A percentile compares a stretch with the other conserved stretches of the same genome.
These are phyloP conservation scores for Grigorovia transvaalensis DNA, from an alignment of 805 yeast species.

Conservation along the genomic window DNA sequence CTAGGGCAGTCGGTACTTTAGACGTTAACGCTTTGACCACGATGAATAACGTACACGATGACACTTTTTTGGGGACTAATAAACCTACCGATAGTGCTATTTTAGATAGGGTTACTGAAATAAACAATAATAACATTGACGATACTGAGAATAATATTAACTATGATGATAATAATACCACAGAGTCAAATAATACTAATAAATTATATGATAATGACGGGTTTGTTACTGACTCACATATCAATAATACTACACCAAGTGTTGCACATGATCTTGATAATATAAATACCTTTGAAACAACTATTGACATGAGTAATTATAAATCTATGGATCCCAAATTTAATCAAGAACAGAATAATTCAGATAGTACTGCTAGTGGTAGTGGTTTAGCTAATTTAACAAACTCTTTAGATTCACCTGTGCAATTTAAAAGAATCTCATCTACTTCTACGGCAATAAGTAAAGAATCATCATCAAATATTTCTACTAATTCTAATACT, in stretches of 20 bases:
- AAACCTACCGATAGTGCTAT: not conserved
- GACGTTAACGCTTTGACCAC: conserved; percentile 35
- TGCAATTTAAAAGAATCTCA: conserved; percentile 34
- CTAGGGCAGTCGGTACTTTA: conserved; percentile 37
- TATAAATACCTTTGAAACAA: not conserved
- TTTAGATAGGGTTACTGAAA: not conserved
- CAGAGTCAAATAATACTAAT: not conserved
- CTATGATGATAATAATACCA: not conserved
- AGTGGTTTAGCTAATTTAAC: not conserved
- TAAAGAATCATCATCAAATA: not conserved
- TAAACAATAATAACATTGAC: not conserved
- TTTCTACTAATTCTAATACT: not conserved
- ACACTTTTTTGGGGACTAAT: too few relatives aligned
- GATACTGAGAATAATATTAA: not conserved
- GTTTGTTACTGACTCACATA: too few relatives aligned
- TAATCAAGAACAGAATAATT: not conserved
- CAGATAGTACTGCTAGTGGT: too few relatives aligned
- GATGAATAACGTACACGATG: not conserved
- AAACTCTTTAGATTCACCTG: conserved; percentile 31
- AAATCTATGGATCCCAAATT: conserved; percentile 31
- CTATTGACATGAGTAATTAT: conserved; percentile 8
- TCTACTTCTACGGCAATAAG: conserved; percentile 13
- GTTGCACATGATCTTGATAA: not conserved
- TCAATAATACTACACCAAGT: not conserved
- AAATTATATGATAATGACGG: too few relatives aligned